These are phyloP conservation scores for Smittium mucronatum DNA, from an alignment of 371 early-diverging fungal genomes.

Conservation along the genomic window DNA sequence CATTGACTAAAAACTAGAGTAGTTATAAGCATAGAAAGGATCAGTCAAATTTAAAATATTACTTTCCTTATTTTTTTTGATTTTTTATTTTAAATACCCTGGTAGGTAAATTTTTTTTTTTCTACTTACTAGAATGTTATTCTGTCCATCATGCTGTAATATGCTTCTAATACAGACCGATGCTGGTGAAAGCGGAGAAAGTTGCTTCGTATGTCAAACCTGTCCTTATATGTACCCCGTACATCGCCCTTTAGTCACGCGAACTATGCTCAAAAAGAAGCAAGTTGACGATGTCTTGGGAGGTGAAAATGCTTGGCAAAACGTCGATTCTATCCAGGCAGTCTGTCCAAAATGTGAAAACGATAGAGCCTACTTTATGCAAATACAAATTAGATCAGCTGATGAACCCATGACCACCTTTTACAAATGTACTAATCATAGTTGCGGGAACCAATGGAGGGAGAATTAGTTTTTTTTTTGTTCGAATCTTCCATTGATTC, in stretches of 20 bases:
- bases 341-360: constrained; percentile 84
- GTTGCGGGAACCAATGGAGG: constrained; percentile 65
- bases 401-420: constrained; percentile 92
- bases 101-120: too few relatives aligned
- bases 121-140: too few relatives aligned
- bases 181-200: constrained; percentile 35
- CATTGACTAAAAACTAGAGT: too few relatives aligned
- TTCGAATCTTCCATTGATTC: too few relatives aligned
- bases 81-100: too few relatives aligned
- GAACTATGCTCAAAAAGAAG: constrained; percentile 51
- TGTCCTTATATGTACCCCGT: constrained; percentile 78
- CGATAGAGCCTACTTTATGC: constrained; percentile 76
- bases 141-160: constrained; percentile 81
- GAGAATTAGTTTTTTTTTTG: constrained; percentile 33
- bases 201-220: constrained; percentile 72
- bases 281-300: constrained; percentile 90
- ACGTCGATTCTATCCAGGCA: constrained; percentile 78
- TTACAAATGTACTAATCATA: constrained; percentile 60
- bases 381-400: constrained; percentile 88
- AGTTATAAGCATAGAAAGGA: too few relatives aligned
- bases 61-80: too few relatives aligned
- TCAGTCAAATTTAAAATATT: too few relatives aligned
- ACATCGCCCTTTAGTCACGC: constrained; percentile 18
- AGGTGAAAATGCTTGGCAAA: constrained; percentile 81
- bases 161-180: constrained; percentile 58